A percentile compares a stretch with the other conserved stretches of the same genome.
Evolutionary conservation across 257 asterid species (phyloP).

Genomic region (Solanum paucissectum): DNA sequence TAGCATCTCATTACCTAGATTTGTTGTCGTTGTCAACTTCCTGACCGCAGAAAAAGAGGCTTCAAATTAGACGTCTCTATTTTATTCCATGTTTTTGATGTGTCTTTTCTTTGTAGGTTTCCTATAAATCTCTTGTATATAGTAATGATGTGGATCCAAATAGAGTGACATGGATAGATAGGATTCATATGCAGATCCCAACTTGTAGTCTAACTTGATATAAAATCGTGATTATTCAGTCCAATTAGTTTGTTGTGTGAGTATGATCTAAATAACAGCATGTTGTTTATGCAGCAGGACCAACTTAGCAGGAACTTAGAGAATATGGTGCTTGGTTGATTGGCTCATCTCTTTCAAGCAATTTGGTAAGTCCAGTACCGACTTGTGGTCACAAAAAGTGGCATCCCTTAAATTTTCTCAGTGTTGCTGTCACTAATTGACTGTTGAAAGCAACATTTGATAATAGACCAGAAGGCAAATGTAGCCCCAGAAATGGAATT

Average conservation of each 20-base stretch:
- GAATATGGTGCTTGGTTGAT: neutral
- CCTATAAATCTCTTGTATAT: neutral
- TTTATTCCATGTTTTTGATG: neutral
- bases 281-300: neutral
- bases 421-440: neutral
- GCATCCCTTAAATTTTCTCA: neutral
- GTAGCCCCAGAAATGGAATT: neutral
- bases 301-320: neutral
- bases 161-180: neutral
- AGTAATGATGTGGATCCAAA: neutral
- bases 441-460: neutral
- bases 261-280: neutral
- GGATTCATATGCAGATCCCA: neutral
- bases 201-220: neutral
- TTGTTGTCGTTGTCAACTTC: neutral
- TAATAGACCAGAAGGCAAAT: neutral
- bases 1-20: neutral
- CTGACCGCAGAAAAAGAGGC: neutral
- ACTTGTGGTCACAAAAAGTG: neutral
- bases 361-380: neutral
- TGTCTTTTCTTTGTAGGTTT: neutral
- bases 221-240: neutral
- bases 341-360: neutral
- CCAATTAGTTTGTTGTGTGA: neutral
- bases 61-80: neutral